These are phyloP conservation scores for Haplosporangium gracile DNA, from an alignment of 192 early-diverging fungal species.

Conservation along the genomic window DNA sequence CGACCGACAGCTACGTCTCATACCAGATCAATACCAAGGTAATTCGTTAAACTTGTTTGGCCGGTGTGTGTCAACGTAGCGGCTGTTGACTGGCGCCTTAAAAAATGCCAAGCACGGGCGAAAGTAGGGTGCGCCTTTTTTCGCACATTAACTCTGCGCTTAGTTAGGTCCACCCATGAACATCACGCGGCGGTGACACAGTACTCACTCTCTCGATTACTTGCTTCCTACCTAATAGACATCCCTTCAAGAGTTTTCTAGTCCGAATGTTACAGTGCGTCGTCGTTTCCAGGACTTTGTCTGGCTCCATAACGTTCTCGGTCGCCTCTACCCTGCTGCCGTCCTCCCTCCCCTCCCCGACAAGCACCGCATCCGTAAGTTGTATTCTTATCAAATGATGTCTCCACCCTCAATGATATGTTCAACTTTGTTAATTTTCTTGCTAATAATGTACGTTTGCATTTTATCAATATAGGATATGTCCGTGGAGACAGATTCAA, in stretches of 20 bases:
- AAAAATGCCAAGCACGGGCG: conserved; percentile 15
- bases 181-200: neutral
- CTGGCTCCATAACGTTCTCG: conserved; percentile 84
- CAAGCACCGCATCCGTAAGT: conserved; percentile 87
- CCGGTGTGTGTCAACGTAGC: neutral
- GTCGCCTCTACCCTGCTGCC: conserved; percentile 81
- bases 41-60: neutral
- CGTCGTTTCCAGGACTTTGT: conserved; percentile 97
- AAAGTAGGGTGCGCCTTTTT: conserved; percentile 10
- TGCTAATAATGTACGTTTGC: neutral
- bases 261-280: conserved; percentile 74
- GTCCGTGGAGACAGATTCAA: conserved; percentile 96
- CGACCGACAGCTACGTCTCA: conserved; percentile 81
- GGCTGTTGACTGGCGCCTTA: neutral
- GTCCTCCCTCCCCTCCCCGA: conserved; percentile 93
- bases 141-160: conserved; percentile 28
- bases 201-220: neutral
- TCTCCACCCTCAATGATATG: neutral
- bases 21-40: conserved; percentile 88
- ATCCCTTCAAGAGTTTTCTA: conserved; percentile 64
- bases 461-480: conserved; percentile 74
- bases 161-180: neutral
- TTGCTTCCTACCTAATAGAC: conserved; percentile 63
- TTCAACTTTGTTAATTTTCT: neutral
- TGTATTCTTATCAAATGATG: neutral